Conservation (phyloP, 2,329 filamentous ascomycete genomes). For the Xenoacremonium recifei region DNA sequence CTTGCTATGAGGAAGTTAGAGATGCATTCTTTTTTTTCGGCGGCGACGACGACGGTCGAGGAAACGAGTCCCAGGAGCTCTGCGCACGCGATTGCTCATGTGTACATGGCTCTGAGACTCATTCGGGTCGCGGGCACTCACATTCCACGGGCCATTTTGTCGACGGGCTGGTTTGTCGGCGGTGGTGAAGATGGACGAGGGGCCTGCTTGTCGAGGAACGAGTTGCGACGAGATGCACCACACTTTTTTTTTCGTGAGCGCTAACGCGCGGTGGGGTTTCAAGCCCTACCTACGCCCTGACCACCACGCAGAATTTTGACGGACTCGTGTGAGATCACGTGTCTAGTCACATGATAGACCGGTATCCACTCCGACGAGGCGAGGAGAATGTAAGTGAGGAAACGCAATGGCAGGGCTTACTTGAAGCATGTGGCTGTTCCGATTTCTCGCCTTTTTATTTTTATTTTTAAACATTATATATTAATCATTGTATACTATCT, state of each 20-base stretch:
- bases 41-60: too few species aligned
- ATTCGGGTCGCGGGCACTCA: slow-evolving; percentile 43
- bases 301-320: slow-evolving; percentile 1
- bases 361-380: too few species aligned
- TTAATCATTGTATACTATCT: too few species aligned
- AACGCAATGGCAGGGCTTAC: too few species aligned
- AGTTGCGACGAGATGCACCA: slow-evolving; percentile 28
- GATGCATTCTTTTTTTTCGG: slow-evolving; percentile 12
- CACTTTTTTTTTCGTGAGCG: slow-evolving; percentile 31
- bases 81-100: too few species aligned
- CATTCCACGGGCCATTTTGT: slow-evolving; percentile 66
- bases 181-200: slow-evolving; percentile 33
- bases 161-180: slow-evolving; percentile 38
- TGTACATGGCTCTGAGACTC: too few species aligned
- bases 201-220: slow-evolving; percentile 20
- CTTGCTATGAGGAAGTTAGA: slow-evolving; percentile 62
- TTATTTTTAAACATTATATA: too few species aligned
- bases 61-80: too few species aligned
- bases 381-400: too few species aligned
- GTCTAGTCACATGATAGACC: not conserved
- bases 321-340: slow-evolving; percentile 12
- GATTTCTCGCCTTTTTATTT: too few species aligned
- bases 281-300: slow-evolving; percentile 39
- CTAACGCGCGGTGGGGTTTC: slow-evolving; percentile 28
- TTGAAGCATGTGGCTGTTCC: too few species aligned